Evolutionary conservation across 768 basidiomycete genomes (phyloP).

Genomic region (Lentinula guzmanii): DNA sequence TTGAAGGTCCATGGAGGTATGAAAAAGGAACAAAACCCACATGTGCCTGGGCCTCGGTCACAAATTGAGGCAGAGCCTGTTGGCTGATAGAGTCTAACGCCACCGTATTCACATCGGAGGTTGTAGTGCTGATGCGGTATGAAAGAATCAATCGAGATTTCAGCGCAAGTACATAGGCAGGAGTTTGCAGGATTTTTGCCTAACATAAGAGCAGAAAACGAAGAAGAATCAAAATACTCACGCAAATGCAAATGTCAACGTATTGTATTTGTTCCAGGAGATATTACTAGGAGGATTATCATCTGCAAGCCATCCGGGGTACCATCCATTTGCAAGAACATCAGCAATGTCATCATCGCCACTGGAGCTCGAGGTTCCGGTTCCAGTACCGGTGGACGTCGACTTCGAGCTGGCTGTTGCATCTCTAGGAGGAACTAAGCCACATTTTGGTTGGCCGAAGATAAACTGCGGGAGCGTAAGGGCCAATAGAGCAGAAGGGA

Average conservation of each 20-base stretch:
- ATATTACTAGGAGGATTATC: slow-evolving; percentile 35
- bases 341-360: slow-evolving; percentile 12
- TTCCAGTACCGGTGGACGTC: background rate
- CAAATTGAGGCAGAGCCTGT: slow-evolving; percentile 8
- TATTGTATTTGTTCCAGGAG: slow-evolving; percentile 50
- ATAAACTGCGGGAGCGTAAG: slow-evolving; percentile 16
- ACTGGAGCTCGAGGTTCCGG: background rate
- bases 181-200: background rate
- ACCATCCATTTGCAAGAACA: slow-evolving; percentile 50
- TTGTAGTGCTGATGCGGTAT: background rate
- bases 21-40: background rate
- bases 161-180: background rate
- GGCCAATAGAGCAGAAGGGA: background rate
- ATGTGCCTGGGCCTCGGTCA: slow-evolving; percentile 3
- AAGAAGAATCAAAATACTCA: slow-evolving; percentile 15
- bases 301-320: slow-evolving; percentile 43
- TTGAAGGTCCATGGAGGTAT: background rate
- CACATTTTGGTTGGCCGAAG: slow-evolving; percentile 24
- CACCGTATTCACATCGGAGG: slow-evolving; percentile 1
- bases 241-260: slow-evolving; percentile 45
- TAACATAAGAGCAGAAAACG: background rate
- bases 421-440: slow-evolving; percentile 17
- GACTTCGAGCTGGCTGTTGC: slow-evolving; percentile 13
- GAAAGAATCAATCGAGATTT: background rate
- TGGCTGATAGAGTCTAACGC: slow-evolving; percentile 5